phyloP scores from a whole-genome alignment of 495 filamentous ascomycete species.

The Geoglossum glabrum region DNA sequence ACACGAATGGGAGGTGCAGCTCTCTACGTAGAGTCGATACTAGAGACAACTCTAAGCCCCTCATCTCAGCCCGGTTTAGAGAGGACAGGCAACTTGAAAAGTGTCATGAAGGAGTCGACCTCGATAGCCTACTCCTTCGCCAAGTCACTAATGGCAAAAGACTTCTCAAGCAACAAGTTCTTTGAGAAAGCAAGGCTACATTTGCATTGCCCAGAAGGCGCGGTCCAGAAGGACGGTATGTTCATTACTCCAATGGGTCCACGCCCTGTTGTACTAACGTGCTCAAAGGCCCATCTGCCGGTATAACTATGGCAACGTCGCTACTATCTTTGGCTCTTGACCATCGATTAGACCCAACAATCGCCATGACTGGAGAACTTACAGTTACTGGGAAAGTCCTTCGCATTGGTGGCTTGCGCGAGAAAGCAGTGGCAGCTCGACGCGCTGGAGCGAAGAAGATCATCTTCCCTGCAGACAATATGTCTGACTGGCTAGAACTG shows the following conservation, averaged over 20 bases:
- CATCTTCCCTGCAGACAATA: slow-evolving; percentile 88
- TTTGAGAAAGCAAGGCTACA: slow-evolving; percentile 93
- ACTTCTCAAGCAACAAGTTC: slow-evolving; percentile 79
- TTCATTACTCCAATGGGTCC: background rate
- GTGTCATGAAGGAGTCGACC: slow-evolving; percentile 95
- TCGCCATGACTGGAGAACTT: slow-evolving; percentile 97
- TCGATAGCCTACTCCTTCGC: slow-evolving; percentile 89
- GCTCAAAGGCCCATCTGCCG: slow-evolving; percentile 54
- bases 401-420: slow-evolving; percentile 82
- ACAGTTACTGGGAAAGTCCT: slow-evolving; percentile 96
- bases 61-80: slow-evolving; percentile 59
- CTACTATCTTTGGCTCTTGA: slow-evolving; percentile 70
- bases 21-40: slow-evolving; percentile 90
- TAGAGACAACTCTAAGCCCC: slow-evolving; percentile 57
- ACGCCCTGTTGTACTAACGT: background rate
- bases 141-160: slow-evolving; percentile 64
- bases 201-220: slow-evolving; percentile 92
- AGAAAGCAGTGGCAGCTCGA: slow-evolving; percentile 97
- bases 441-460: slow-evolving; percentile 86
- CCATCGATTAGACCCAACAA: slow-evolving; percentile 54
- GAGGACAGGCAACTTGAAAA: slow-evolving; percentile 84
- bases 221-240: slow-evolving; percentile 80
- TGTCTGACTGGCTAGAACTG: slow-evolving; percentile 91
- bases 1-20: slow-evolving; percentile 95
- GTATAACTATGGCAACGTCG: slow-evolving; percentile 92